Percentiles rank a stretch among this genome's conserved stretches.
Evolutionary conservation across 345 rosid genomes (phyloP).

Genomic region (Cardamine occulta): DNA sequence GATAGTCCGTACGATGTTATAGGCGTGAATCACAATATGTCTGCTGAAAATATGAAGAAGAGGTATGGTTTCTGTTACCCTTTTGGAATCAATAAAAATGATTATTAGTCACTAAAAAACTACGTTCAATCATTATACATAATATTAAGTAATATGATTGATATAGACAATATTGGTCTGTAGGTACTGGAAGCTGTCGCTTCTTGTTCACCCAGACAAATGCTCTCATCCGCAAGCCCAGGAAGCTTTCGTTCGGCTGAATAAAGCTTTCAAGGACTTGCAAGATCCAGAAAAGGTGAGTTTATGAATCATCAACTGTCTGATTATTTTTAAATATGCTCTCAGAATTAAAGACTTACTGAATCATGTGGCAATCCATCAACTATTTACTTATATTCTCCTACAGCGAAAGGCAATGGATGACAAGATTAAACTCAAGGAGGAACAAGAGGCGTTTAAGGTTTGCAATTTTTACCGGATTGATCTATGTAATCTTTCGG

Average conservation of each 20-base stretch:
- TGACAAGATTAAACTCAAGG: constrained; percentile 86
- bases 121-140: background rate
- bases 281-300: constrained; percentile 94
- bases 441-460: constrained; percentile 87
- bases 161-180: constrained; percentile 6
- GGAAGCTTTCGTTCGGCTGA: constrained; percentile 79
- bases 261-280: constrained; percentile 87
- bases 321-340: background rate
- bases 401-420: constrained; percentile 82
- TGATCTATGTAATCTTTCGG: background rate
- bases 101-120: background rate
- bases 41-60: constrained; percentile 81
- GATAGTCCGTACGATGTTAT: constrained; percentile 77
- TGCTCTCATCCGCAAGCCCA: constrained; percentile 98
- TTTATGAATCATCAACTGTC: constrained; percentile 15
- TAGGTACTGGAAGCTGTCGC: constrained; percentile 97
- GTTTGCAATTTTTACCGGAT: constrained; percentile 49
- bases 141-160: constrained; percentile 10
- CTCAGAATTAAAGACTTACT: constrained; percentile 2
- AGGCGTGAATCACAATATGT: constrained; percentile 74
- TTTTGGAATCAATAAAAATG: constrained; percentile 11
- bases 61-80: constrained; percentile 52
- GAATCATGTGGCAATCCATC: constrained; percentile 14
- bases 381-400: background rate
- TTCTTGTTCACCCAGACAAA: constrained; percentile 94